phyloP scores from a whole-genome alignment of 2,329 filamentous ascomycete species.

The Cladobotryum protrusum region DNA sequence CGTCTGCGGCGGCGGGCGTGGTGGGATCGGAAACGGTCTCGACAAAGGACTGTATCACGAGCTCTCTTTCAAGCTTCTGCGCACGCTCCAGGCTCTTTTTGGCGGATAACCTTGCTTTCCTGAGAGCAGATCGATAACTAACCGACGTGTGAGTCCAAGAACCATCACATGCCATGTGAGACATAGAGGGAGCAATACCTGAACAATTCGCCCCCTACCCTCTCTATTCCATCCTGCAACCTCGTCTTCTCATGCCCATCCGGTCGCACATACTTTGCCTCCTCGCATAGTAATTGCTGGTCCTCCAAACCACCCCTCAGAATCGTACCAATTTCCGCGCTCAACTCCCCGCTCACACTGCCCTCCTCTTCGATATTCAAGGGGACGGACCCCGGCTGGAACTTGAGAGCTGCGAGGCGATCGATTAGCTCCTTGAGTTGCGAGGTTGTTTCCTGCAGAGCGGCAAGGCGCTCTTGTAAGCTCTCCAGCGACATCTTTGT shows the following conservation, averaged over 20 bases:
- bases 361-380: slow-evolving; percentile 43
- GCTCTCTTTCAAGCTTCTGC: slow-evolving; percentile 68
- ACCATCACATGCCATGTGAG: background rate
- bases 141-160: background rate
- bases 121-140: slow-evolving; percentile 61
- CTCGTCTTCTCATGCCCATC: slow-evolving; percentile 55
- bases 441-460: slow-evolving; percentile 54
- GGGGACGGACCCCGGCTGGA: slow-evolving; percentile 52
- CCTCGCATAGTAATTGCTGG: slow-evolving; percentile 71
- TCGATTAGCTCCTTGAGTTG: slow-evolving; percentile 55
- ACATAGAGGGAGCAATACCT: slow-evolving; percentile 41
- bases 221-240: slow-evolving; percentile 59
- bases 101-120: slow-evolving; percentile 73
- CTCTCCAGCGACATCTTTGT: slow-evolving; percentile 50
- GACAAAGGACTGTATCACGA: slow-evolving; percentile 62
- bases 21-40: slow-evolving; percentile 33
- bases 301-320: slow-evolving; percentile 78
- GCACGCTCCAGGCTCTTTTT: slow-evolving; percentile 69
- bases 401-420: slow-evolving; percentile 51
- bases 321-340: slow-evolving; percentile 70
- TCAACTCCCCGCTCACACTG: slow-evolving; percentile 62
- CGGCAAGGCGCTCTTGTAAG: slow-evolving; percentile 54
- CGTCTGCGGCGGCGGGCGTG: slow-evolving; percentile 15
- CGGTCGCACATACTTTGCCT: slow-evolving; percentile 61
- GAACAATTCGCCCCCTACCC: slow-evolving; percentile 64